These are phyloP conservation scores for Lanzia echinophila DNA, from an alignment of 2,329 filamentous ascomycete genomes.

Conservation along the genomic window DNA sequence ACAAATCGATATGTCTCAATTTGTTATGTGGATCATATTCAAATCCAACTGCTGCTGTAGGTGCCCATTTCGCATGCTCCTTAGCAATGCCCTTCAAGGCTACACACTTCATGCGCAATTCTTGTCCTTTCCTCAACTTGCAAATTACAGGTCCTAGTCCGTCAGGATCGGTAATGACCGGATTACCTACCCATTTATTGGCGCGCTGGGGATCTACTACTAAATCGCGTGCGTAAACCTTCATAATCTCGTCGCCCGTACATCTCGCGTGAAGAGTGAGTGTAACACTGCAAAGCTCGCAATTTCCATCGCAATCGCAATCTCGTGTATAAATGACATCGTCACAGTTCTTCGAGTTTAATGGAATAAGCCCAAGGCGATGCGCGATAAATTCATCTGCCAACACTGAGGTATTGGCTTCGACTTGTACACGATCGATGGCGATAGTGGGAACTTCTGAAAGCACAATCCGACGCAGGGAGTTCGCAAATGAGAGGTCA, in stretches of 20 bases:
- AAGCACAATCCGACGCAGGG: conserved; percentile 81
- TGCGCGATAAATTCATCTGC: conserved; percentile 95
- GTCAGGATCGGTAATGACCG: conserved; percentile 77
- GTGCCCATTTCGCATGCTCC: conserved; percentile 97
- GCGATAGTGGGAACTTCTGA: conserved; percentile 92
- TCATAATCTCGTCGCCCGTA: conserved; percentile 80
- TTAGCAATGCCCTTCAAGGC: conserved; percentile 99
- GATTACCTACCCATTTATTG: conserved; percentile 70
- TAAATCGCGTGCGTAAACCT: conserved; percentile 86
- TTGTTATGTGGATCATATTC: conserved; percentile 99
- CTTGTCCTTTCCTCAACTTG: conserved; percentile 84
- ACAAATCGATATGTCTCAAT: conserved; percentile 82
- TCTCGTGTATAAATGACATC: conserved; percentile 82
- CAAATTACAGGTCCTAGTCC: conserved; percentile 78
- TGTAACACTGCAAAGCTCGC: conserved; percentile 82
- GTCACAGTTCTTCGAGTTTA: conserved; percentile 77
- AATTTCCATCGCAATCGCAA: conserved; percentile 94
- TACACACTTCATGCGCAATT: conserved; percentile 82
- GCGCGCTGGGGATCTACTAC: conserved; percentile 63
- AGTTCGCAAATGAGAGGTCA: conserved; percentile 88
- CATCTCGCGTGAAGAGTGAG: conserved; percentile 81
- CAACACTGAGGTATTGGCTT: conserved; percentile 89
- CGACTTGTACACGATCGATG: conserved; percentile 89
- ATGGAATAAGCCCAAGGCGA: conserved; percentile 81
- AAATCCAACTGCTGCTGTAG: conserved; percentile 85